A percentile compares a stretch with the other conserved stretches of the same genome.
phyloP scores from a whole-genome alignment of 192 early-diverging fungal genomes.

The Backusella luteola region DNA sequence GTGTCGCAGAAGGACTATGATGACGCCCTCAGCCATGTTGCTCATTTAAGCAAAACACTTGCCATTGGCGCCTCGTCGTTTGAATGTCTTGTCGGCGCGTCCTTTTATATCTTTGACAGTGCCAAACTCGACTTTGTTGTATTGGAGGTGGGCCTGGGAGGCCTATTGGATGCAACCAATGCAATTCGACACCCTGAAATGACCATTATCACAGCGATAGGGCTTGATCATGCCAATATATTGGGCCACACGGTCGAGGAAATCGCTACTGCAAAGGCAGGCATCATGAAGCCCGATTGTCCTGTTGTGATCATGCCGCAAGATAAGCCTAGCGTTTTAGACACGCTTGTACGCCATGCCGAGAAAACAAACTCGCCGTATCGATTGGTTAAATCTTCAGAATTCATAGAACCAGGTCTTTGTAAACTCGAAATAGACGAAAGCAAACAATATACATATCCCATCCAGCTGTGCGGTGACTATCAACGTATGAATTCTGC shows the following conservation, averaged over 20 bases:
- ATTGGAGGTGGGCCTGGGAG: conserved; percentile 84
- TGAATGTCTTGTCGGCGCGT: conserved; percentile 65
- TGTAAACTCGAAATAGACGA: background rate
- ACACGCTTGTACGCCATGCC: conserved; percentile 35
- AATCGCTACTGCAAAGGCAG: conserved; percentile 78
- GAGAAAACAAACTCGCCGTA: conserved; percentile 1
- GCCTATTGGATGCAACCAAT: conserved; percentile 80
- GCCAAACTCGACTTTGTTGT: conserved; percentile 68
- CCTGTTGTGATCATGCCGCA: conserved; percentile 58
- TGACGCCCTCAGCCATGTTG: conserved; percentile 40
- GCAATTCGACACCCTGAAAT: conserved; percentile 53
- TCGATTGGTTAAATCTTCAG: background rate
- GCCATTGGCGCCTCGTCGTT: conserved; percentile 59
- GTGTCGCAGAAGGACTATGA: conserved; percentile 43
- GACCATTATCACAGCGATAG: conserved; percentile 65
- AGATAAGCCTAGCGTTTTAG: conserved; percentile 38
- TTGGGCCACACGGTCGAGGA: conserved; percentile 65
- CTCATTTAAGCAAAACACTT: conserved; percentile 35
- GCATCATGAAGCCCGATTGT: conserved; percentile 62
- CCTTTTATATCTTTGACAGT: conserved; percentile 59
- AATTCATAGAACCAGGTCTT: background rate
- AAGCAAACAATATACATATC: conserved; percentile 28
- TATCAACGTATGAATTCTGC: conserved; percentile 82
- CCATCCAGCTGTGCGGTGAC: conserved; percentile 66
- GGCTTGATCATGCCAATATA: conserved; percentile 72